Base-by-base conservation (phyloP, 805 yeast species). In the Candida patagonica region DNA sequence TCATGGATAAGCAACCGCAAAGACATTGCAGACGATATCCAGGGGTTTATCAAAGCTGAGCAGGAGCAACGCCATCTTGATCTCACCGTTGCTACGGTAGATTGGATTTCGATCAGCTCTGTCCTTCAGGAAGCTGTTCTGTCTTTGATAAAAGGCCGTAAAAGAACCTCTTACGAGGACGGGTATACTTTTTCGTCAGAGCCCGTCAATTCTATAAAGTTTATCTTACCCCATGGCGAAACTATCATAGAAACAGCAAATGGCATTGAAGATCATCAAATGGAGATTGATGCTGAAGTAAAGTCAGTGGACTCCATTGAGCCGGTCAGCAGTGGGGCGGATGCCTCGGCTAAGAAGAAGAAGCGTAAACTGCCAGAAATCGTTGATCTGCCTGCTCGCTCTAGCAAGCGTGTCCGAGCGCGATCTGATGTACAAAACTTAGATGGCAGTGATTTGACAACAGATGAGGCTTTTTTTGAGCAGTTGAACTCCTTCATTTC, bases 341-440 rank as follows among this genome's bases (percentile, higher is more conserved):
- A 29, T n/a, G 26, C 17, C 20, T 21, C 19, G 20, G 31, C 22
- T 13, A 7, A 12, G 29, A 38, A 33, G 15, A 34, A 35, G 30
- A 41, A 26, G 17, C 24, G 26, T 19, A 13, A 19, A n/a, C 16
- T 16, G 12, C 9, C 22, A 12, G 22, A 33, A 7, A 13, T 13
- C 15, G 24, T 35, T 1, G 37, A 37, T 6, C 17, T 20, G 16
- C 35, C 37, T 6, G 25, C 31, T 3, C 29, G 48, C 25, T 19
- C 35, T 4, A 40, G 46, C 26, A 52, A 53, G 37, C 42, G 60
- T 17, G 55, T 56, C n/a, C 49, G 52, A 13, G 54, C 56, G 5
- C 41, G 56, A 8, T 46, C 41, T 4, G 55, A 46, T 22, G 48
- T 48, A 24, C 43, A 43, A 6, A 32, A 44, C 4, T 16, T 49